Conservation (phyloP, 495 filamentous ascomycete genomes). For the Penicillium daleae region DNA sequence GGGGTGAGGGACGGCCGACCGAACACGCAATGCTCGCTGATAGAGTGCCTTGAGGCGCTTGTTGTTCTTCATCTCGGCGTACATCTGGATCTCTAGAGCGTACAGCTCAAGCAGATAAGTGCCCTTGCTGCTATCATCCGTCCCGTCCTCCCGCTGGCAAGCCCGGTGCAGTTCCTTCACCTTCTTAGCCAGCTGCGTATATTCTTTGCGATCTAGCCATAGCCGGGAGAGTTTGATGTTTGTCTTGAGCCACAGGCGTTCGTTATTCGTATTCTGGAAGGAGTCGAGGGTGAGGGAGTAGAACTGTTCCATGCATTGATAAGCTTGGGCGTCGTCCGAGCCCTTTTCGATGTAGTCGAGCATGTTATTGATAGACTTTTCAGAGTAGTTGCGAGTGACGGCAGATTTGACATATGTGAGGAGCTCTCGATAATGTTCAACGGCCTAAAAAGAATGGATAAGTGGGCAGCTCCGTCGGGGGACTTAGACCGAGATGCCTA, state of each 20-base stretch:
- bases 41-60: slow-evolving; percentile 94
- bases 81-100: slow-evolving; percentile 98
- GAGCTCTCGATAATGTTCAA: slow-evolving; percentile 93
- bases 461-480: not conserved
- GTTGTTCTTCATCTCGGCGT: slow-evolving; percentile 94
- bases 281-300: slow-evolving; percentile 91
- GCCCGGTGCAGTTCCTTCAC: slow-evolving; percentile 86
- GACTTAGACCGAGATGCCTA: slow-evolving; percentile 39
- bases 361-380: slow-evolving; percentile 99
- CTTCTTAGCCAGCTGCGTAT: slow-evolving; percentile 77
- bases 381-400: slow-evolving; percentile 96
- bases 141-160: slow-evolving; percentile 86
- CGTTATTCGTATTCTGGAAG: slow-evolving; percentile 97
- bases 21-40: slow-evolving; percentile 83
- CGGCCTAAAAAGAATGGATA: slow-evolving; percentile 61
- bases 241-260: slow-evolving; percentile 96
- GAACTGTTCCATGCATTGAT: slow-evolving; percentile 91
- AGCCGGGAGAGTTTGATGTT: slow-evolving; percentile 95
- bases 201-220: slow-evolving; percentile 89
- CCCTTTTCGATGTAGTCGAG: slow-evolving; percentile 97
- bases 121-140: slow-evolving; percentile 93
- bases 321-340: slow-evolving; percentile 76
- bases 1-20: slow-evolving; percentile 94
- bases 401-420: slow-evolving; percentile 97
- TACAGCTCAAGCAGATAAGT: slow-evolving; percentile 96